These are phyloP conservation scores for sorghum (Sorghum bicolor) DNA, from an alignment of 176 grass and related monocot species.

Conservation along the genomic window Sorghum_bicolor_NCBIv3 NC_012879.2:52581501-52582000, in stretches of 20 bases:
- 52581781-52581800: slow-evolving; percentile 46
- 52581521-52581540: slow-evolving; percentile 32
- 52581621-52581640: slow-evolving; percentile 2
- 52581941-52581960: slow-evolving; percentile 68
- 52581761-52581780: neutral
- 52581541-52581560: neutral
- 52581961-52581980: slow-evolving; percentile 79
- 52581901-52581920: slow-evolving; percentile 57
- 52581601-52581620: slow-evolving; percentile 21
- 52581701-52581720: neutral
- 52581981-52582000: slow-evolving; percentile 87
- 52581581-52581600: neutral
- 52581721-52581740: neutral
- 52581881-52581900: slow-evolving; percentile 85
- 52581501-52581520: slow-evolving; percentile 9
- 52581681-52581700: slow-evolving; percentile 59
- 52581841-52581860: slow-evolving; percentile 74
- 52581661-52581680: slow-evolving; percentile 51
- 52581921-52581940: slow-evolving; percentile 97
- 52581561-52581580: neutral
- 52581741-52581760: slow-evolving; percentile 8
- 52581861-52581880: slow-evolving; percentile 93
- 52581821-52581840: slow-evolving; percentile 89
- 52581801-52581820: slow-evolving; percentile 68
- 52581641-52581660: neutral